Percentiles rank a stretch among this genome's conserved stretches.
phyloP scores from a whole-genome alignment of 352 stramenopile genomes.

The Pythium phragmitis region DNA sequence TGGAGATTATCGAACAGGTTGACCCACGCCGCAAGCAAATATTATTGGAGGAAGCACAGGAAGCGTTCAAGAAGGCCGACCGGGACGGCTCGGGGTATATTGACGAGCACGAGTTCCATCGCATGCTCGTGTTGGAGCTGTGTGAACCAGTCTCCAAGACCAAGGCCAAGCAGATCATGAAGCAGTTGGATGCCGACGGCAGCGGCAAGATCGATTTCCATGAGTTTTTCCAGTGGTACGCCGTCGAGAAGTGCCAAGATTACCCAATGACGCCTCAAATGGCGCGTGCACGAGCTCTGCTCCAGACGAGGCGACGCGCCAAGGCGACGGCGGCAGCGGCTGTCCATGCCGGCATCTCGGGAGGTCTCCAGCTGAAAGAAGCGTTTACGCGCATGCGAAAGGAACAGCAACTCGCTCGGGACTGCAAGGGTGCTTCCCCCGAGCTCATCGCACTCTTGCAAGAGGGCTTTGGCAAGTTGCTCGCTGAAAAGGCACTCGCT shows the following conservation, averaged over 20 bases:
- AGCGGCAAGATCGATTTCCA: constrained; percentile 48
- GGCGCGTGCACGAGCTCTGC: constrained; percentile 33
- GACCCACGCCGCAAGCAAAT: constrained; percentile 41
- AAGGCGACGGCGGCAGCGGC: constrained; percentile 24
- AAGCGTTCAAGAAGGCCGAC: constrained; percentile 37
- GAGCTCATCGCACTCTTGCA: constrained; percentile 41
- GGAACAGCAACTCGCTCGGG: constrained; percentile 29
- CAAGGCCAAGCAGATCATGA: constrained; percentile 33
- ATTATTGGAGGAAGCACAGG: constrained; percentile 31
- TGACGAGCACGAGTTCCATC: constrained; percentile 36
- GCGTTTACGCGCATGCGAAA: constrained; percentile 24
- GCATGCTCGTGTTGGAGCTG: constrained; percentile 35
- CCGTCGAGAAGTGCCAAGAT: constrained; percentile 48
- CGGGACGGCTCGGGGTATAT: constrained; percentile 37
- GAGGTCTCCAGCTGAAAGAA: constrained; percentile 26
- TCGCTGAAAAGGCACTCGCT: constrained; percentile 39
- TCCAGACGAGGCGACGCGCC: constrained; percentile 36
- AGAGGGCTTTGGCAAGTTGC: constrained; percentile 35
- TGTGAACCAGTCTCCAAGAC: constrained; percentile 40
- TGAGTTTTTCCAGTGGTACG: constrained; percentile 56
- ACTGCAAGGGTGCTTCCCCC: constrained; percentile 33
- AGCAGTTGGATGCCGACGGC: constrained; percentile 35
- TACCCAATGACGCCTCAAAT: constrained; percentile 34
- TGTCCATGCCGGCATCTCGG: constrained; percentile 18
- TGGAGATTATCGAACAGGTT: constrained; percentile 39